Percentiles rank a stretch among this genome's conserved stretches.
These are phyloP conservation scores for Aspergillus japonicus DNA, from an alignment of 2,329 filamentous ascomycete species.

Conservation along the genomic window DNA sequence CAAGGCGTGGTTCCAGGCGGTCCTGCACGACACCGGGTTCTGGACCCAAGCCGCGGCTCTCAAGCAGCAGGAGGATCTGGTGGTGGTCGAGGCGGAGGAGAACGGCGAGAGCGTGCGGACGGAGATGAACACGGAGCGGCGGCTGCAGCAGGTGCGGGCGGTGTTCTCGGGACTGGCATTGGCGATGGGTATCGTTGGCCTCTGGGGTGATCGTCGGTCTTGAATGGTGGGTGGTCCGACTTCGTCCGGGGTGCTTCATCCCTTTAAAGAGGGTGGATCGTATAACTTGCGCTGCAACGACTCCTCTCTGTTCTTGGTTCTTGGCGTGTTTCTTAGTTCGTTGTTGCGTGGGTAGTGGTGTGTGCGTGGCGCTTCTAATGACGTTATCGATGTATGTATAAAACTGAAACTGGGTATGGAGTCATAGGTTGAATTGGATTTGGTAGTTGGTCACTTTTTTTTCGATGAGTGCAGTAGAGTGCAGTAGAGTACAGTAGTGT, in stretches of 20 bases:
- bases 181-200: slow-evolving; percentile 48
- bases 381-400: background rate
- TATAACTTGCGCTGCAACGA: background rate
- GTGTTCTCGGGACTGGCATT: slow-evolving; percentile 44
- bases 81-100: slow-evolving; percentile 39
- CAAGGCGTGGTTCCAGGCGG: slow-evolving; percentile 30
- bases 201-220: slow-evolving; percentile 45
- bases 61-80: slow-evolving; percentile 31
- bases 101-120: slow-evolving; percentile 46
- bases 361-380: background rate
- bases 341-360: background rate
- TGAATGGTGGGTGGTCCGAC: background rate
- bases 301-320: background rate
- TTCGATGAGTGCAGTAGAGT: too few species aligned
- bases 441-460: too few species aligned
- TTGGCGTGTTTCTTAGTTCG: background rate
- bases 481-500: background rate
- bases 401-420: background rate
- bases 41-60: slow-evolving; percentile 9
- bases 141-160: slow-evolving; percentile 38
- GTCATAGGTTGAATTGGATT: background rate
- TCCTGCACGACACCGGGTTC: slow-evolving; percentile 47
- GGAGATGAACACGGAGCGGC: slow-evolving; percentile 45
- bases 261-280: background rate
- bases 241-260: background rate